A percentile compares a stretch with the other conserved stretches of the same genome.
These are phyloP conservation scores for Cladosporium sp. DNA, from an alignment of 2,329 filamentous ascomycete species.

Conservation along the genomic window DNA sequence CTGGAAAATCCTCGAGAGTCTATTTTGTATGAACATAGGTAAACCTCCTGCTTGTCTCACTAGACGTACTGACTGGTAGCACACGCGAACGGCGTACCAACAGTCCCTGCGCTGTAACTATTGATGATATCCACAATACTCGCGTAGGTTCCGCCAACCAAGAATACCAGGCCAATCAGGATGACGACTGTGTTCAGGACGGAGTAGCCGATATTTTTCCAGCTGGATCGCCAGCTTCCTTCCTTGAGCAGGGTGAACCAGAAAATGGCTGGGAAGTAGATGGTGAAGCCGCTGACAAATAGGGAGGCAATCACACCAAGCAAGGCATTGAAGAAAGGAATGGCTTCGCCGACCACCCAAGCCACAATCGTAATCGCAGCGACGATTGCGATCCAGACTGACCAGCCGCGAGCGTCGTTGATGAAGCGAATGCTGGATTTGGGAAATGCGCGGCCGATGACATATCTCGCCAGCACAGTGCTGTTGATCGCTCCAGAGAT, in stretches of 20 bases:
- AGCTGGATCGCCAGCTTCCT: conserved; percentile 62
- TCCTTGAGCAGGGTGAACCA: conserved; percentile 82
- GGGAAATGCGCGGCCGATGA: conserved; percentile 87
- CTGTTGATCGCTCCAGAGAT: conserved; percentile 90
- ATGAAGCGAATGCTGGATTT: conserved; percentile 76
- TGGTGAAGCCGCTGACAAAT: conserved; percentile 77
- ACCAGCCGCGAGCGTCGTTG: conserved; percentile 82
- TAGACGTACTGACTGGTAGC: conserved; percentile 39
- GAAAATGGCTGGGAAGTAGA: conserved; percentile 92
- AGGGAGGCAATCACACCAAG: conserved; percentile 75
- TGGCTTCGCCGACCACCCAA: conserved; percentile 89
- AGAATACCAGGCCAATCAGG: conserved; percentile 72
- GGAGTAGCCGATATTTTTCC: conserved; percentile 56
- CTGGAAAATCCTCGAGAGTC: background rate
- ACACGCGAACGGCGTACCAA: conserved; percentile 76
- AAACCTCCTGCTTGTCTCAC: background rate
- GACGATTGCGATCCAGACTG: conserved; percentile 73
- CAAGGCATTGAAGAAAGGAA: conserved; percentile 84
- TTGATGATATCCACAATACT: conserved; percentile 72
- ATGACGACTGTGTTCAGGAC: conserved; percentile 74
- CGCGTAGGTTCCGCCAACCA: conserved; percentile 78
- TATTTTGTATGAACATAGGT: background rate
- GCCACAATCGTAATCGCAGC: conserved; percentile 78
- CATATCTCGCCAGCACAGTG: conserved; percentile 83
- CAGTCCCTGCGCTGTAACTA: conserved; percentile 64